Evolutionary conservation across 257 asterid species (phyloP).

Genomic region (Cinchona pubescens): DNA sequence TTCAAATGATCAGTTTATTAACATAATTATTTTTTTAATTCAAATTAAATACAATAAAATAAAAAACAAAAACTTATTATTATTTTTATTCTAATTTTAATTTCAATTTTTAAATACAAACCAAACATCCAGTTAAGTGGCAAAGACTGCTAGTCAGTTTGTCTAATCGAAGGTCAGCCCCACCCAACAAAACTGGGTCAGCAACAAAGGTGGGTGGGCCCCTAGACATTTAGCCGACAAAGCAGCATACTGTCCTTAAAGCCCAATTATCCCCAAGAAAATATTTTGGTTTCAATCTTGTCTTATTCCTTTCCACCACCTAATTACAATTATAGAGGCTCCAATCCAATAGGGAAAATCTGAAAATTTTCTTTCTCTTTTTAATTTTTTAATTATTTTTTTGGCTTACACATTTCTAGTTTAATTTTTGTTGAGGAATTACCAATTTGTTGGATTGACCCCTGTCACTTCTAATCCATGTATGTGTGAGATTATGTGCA

Average conservation of each 20-base stretch:
- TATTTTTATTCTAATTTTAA: too few species aligned
- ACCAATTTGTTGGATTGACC: background rate
- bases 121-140: too few species aligned
- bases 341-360: slow-evolving; percentile 10
- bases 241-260: slow-evolving; percentile 22
- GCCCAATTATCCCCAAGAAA: slow-evolving; percentile 21
- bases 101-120: too few species aligned
- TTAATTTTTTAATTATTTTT: background rate
- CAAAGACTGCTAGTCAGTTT: slow-evolving; percentile 16
- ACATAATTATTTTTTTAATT: too few species aligned
- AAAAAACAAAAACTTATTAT: too few species aligned
- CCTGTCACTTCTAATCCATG: background rate
- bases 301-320: background rate
- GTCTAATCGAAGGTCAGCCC: slow-evolving; percentile 27
- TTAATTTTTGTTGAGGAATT: background rate
- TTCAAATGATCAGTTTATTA: too few species aligned
- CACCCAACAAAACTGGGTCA: slow-evolving; percentile 39
- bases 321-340: background rate
- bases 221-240: slow-evolving; percentile 52
- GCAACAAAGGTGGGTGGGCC: slow-evolving; percentile 32
- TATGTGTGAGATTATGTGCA: background rate
- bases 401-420: background rate
- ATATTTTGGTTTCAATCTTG: slow-evolving; percentile 1
- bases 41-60: too few species aligned
- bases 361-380: background rate